These are phyloP conservation scores for Coriolopsis trogii DNA, from an alignment of 1,284 basidiomycete species.

Conservation along the genomic window DNA sequence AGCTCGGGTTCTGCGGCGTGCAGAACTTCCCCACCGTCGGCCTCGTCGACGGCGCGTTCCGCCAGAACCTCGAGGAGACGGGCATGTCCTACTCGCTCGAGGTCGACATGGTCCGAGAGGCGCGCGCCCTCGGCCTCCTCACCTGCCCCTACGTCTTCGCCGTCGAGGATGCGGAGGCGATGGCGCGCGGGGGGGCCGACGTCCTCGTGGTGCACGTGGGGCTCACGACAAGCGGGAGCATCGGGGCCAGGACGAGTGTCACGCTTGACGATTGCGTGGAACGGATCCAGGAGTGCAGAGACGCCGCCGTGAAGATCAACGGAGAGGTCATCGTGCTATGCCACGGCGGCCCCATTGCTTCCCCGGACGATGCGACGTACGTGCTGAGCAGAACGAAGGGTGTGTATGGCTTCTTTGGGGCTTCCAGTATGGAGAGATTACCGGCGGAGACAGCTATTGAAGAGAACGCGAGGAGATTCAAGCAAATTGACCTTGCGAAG, in stretches of 20 bases:
- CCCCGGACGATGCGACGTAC: constrained; percentile 25
- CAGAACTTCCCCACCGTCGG: constrained; percentile 32
- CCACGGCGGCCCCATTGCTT: constrained; percentile 28
- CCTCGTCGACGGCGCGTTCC: constrained; percentile 28
- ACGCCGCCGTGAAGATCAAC: constrained; percentile 26
- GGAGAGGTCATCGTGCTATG: constrained; percentile 26
- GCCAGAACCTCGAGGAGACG: constrained; percentile 30
- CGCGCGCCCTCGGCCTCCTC: constrained; percentile 25
- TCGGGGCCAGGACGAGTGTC: constrained; percentile 26
- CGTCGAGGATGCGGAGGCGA: constrained; percentile 24
- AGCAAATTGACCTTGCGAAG: constrained; percentile 3
- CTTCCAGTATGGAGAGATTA: constrained; percentile 29
- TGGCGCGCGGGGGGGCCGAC: constrained; percentile 27
- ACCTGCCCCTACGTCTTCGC: constrained; percentile 29
- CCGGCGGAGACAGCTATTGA: constrained; percentile 28
- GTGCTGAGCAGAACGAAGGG: constrained; percentile 24
- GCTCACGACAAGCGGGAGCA: constrained; percentile 29
- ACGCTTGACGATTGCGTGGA: constrained; percentile 27
- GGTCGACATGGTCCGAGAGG: constrained; percentile 29
- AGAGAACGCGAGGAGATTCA: constrained; percentile 27
- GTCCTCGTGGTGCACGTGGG: constrained; percentile 32
- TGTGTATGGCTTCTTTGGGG: constrained; percentile 31
- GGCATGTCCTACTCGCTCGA: constrained; percentile 29
- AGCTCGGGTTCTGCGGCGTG: constrained; percentile 29
- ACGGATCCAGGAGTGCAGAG: constrained; percentile 26